These are phyloP conservation scores for Diaporthe caulivora DNA, from an alignment of 2,329 filamentous ascomycete species.

Conservation along the genomic window DNA sequence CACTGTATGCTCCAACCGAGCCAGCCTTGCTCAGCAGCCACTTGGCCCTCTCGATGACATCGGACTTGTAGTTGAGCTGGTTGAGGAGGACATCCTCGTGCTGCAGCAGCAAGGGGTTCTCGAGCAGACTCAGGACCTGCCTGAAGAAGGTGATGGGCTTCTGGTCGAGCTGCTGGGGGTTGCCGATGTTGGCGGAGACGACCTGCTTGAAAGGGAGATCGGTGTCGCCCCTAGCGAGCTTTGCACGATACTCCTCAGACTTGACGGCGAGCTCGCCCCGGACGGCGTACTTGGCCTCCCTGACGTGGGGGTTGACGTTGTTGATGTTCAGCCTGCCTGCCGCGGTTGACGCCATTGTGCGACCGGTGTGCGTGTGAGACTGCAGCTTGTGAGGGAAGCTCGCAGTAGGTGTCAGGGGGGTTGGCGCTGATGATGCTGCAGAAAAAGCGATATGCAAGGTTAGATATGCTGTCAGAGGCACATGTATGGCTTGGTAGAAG, in stretches of 20 bases:
- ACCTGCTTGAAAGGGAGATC: conserved; percentile 87
- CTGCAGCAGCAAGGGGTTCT: conserved; percentile 88
- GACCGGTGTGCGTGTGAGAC: conserved; percentile 36
- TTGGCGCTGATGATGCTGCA: conserved; percentile 34
- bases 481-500: background rate
- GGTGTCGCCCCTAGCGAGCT: conserved; percentile 70
- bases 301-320: conserved; percentile 94
- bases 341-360: conserved; percentile 54
- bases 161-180: conserved; percentile 98
- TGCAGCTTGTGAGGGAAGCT: conserved; percentile 38
- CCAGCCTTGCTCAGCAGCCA: conserved; percentile 85
- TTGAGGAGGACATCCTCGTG: conserved; percentile 83
- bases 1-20: conserved; percentile 96
- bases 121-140: conserved; percentile 91
- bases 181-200: conserved; percentile 98
- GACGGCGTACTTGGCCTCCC: conserved; percentile 93
- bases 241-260: conserved; percentile 89
- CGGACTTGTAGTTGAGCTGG: conserved; percentile 85
- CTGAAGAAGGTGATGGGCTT: conserved; percentile 99
- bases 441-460: conserved; percentile 15
- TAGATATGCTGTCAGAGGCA: background rate
- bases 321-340: conserved; percentile 73
- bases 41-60: conserved; percentile 87
- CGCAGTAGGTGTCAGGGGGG: conserved; percentile 36
- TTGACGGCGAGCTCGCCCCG: conserved; percentile 94